These are phyloP conservation scores for Colletotrichum eleusines DNA, from an alignment of 2,329 filamentous ascomycete genomes.

Conservation along the genomic window DNA sequence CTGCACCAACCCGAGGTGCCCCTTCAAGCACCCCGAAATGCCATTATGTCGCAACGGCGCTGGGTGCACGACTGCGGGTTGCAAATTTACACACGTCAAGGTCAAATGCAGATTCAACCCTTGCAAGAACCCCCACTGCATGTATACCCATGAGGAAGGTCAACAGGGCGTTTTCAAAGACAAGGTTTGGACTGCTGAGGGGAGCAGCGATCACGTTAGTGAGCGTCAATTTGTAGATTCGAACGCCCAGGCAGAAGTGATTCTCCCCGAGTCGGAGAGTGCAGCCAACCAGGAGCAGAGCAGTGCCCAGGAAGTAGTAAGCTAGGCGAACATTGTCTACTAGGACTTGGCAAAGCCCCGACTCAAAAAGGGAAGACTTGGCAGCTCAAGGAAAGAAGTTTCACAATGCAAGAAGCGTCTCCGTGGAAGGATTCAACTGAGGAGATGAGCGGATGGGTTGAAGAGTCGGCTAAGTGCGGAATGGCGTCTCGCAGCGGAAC, in stretches of 20 bases:
- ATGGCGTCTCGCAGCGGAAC: constrained; percentile 13
- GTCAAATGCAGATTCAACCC: constrained; percentile 91
- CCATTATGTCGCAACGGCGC: constrained; percentile 91
- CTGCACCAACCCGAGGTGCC: constrained; percentile 87
- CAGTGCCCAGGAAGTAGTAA: constrained; percentile 56
- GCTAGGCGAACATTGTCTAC: constrained; percentile 24
- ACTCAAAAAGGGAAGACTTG: neutral
- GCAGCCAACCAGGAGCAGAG: constrained; percentile 54
- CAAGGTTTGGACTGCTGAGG: constrained; percentile 87
- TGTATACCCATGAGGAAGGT: constrained; percentile 91
- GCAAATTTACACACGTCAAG: constrained; percentile 90
- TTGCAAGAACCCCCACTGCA: constrained; percentile 88
- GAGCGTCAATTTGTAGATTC: constrained; percentile 90
- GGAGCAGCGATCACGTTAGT: constrained; percentile 76
- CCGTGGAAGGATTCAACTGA: constrained; percentile 6
- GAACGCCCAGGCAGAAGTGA: constrained; percentile 75
- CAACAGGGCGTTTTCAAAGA: constrained; percentile 88
- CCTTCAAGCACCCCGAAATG: constrained; percentile 89
- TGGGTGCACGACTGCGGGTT: constrained; percentile 83
- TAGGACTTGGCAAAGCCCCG: neutral
- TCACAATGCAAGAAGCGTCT: constrained; percentile 16
- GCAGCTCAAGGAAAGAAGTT: neutral
- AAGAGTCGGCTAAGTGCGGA: constrained; percentile 1
- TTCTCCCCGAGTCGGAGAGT: constrained; percentile 68
- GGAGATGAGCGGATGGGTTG: neutral